Percentiles rank a stretch among this genome's conserved stretches.
Evolutionary conservation across 2,329 filamentous ascomycete genomes (phyloP).

Genomic region (Microdochium paspali): DNA sequence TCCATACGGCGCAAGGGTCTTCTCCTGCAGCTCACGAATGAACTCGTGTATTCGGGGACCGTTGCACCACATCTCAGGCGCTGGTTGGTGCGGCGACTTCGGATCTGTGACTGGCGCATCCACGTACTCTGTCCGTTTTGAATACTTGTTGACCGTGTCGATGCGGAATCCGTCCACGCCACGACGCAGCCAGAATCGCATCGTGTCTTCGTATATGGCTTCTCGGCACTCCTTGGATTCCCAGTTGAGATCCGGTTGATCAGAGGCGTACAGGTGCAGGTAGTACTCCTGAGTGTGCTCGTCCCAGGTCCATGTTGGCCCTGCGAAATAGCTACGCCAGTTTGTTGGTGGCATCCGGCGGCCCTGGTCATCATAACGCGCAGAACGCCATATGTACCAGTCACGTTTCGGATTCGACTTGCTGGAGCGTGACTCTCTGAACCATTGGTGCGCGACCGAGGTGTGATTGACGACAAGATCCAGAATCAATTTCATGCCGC

Average conservation of each 20-base stretch:
- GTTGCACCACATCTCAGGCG: constrained; percentile 43
- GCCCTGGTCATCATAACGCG: constrained; percentile 42
- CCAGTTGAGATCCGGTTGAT: constrained; percentile 74
- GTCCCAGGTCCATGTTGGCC: constrained; percentile 43
- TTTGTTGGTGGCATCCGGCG: constrained; percentile 50
- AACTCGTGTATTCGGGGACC: constrained; percentile 56
- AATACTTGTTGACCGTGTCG: constrained; percentile 61
- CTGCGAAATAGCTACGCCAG: constrained; percentile 36
- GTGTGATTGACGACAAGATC: constrained; percentile 71
- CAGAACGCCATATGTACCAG: constrained; percentile 58
- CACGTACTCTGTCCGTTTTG: constrained; percentile 47
- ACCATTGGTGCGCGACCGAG: constrained; percentile 44
- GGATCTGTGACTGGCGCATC: constrained; percentile 37
- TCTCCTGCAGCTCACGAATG: constrained; percentile 45
- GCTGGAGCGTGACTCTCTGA: constrained; percentile 41
- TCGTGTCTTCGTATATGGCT: constrained; percentile 56
- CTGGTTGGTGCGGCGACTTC: constrained; percentile 28
- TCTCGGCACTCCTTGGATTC: constrained; percentile 55
- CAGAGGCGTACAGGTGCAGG: constrained; percentile 52
- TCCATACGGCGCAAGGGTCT: constrained; percentile 42
- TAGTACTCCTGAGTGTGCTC: constrained; percentile 42
- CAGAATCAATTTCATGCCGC: constrained; percentile 58
- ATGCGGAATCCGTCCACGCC: constrained; percentile 58
- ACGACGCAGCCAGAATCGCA: constrained; percentile 65
- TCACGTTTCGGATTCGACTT: constrained; percentile 42